Evolutionary conservation across 1,139 yeast species (phyloP).

Genomic region (Suhomyces choctaworum): DNA sequence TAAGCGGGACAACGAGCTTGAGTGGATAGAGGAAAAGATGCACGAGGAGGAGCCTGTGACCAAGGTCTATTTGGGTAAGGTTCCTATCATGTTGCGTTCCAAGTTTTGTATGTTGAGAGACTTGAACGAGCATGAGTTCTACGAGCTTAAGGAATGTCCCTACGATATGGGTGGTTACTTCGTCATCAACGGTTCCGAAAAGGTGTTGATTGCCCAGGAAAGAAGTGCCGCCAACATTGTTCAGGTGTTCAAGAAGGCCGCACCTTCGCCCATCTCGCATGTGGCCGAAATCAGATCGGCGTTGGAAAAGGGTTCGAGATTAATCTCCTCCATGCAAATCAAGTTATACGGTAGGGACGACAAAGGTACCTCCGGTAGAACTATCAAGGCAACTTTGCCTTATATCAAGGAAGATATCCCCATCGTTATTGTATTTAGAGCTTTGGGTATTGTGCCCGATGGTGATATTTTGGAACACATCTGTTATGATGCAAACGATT

Average conservation of each 20-base stretch:
- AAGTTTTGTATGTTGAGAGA: constrained; percentile 93
- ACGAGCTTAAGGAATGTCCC: constrained; percentile 96
- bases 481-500: constrained; percentile 95
- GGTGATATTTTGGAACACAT: constrained; percentile 98
- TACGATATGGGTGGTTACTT: constrained; percentile 99
- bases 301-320: constrained; percentile 92
- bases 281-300: constrained; percentile 97
- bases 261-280: constrained; percentile 95
- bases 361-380: constrained; percentile 69
- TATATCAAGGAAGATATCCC: constrained; percentile 96
- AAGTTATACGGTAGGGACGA: constrained; percentile 86
- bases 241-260: constrained; percentile 96
- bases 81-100: constrained; percentile 96
- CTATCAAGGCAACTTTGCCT: constrained; percentile 93
- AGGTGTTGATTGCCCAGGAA: constrained; percentile 97
- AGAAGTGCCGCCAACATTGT: constrained; percentile 98
- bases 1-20: constrained; percentile 61
- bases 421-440: constrained; percentile 93
- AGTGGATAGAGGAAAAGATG: constrained; percentile 62
- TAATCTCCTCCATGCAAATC: constrained; percentile 91
- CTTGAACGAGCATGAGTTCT: constrained; percentile 90
- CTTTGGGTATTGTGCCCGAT: constrained; percentile 97
- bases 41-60: constrained; percentile 61
- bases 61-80: constrained; percentile 90
- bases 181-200: constrained; percentile 96